Percentiles rank a stretch among this genome's conserved stretches.
These are phyloP conservation scores for Penicillium cosmopolitanum DNA, from an alignment of 495 filamentous ascomycete genomes.

Conservation along the genomic window DNA sequence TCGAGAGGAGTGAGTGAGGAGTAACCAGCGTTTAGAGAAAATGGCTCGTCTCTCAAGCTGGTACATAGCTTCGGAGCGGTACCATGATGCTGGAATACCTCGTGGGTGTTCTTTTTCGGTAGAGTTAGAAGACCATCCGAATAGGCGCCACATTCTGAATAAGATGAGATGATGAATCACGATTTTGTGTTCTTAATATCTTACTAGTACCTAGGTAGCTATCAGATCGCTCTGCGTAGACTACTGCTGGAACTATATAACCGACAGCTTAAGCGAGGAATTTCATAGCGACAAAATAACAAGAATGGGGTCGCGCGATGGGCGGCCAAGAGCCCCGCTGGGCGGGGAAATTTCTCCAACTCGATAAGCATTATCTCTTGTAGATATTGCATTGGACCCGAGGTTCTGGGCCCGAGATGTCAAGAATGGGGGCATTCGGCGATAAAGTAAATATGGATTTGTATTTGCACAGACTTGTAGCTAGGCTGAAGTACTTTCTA, in stretches of 20 bases:
- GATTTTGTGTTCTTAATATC: no score
- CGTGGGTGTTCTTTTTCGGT: conserved; percentile 33
- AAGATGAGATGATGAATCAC: neutral
- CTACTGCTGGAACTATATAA: neutral
- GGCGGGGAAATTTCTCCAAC: neutral
- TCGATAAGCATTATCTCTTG: neutral
- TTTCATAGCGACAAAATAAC: neutral
- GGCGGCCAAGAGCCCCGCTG: neutral
- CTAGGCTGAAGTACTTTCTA: neutral
- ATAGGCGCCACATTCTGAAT: conserved; percentile 58
- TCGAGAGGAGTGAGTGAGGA: conserved; percentile 32
- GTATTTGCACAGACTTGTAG: neutral
- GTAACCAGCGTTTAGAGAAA: conserved; percentile 44
- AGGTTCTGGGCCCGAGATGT: neutral
- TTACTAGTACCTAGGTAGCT: neutral
- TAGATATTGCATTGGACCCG: neutral
- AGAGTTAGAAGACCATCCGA: conserved; percentile 54
- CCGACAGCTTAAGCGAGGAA: neutral
- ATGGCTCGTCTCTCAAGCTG: conserved; percentile 54
- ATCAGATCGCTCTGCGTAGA: neutral
- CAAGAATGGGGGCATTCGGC: conserved; percentile 2
- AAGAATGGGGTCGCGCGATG: neutral
- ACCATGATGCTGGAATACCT: conserved; percentile 50
- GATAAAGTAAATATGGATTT: neutral
- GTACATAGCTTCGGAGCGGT: conserved; percentile 49